These are phyloP conservation scores for Ganoderma boninense DNA, from an alignment of 1,284 basidiomycete species.

Conservation along the genomic window DNA sequence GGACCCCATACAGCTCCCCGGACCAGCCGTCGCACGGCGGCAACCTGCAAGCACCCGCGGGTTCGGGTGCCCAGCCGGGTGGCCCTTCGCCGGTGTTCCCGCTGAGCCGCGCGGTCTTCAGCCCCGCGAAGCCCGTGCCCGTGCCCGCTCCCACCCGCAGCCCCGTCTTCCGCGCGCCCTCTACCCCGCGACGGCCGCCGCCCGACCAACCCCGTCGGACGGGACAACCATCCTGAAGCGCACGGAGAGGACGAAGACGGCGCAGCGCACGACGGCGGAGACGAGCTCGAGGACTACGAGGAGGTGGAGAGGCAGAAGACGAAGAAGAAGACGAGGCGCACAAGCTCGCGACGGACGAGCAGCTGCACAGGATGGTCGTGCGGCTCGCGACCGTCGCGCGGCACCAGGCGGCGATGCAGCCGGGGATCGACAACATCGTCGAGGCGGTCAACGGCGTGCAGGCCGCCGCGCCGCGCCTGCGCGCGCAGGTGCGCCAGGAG, in stretches of 20 bases:
- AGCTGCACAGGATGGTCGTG: constrained; percentile 11
- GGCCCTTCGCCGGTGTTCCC: background rate
- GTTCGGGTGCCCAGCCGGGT: background rate
- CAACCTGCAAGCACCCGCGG: background rate
- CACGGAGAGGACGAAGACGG: background rate
- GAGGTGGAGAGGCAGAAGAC: background rate
- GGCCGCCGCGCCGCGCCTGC: background rate
- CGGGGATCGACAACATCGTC: background rate
- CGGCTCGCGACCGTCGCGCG: constrained; percentile 12
- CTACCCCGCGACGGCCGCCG: background rate
- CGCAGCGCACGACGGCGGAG: too few species aligned
- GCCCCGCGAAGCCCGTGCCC: background rate
- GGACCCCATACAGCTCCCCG: background rate
- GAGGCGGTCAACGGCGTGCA: background rate
- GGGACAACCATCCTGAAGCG: background rate
- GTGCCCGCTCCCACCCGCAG: background rate
- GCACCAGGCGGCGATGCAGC: background rate
- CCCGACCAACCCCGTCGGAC: background rate
- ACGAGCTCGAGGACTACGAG: background rate
- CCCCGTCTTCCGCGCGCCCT: background rate
- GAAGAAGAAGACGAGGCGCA: background rate
- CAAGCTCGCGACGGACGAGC: constrained; percentile 2
- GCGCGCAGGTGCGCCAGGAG: constrained; percentile 16
- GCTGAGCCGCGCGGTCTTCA: background rate
- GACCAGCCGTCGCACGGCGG: too few species aligned